phyloP scores from a whole-genome alignment of 2,329 filamentous ascomycete species.

The Cercospora janseana region DNA sequence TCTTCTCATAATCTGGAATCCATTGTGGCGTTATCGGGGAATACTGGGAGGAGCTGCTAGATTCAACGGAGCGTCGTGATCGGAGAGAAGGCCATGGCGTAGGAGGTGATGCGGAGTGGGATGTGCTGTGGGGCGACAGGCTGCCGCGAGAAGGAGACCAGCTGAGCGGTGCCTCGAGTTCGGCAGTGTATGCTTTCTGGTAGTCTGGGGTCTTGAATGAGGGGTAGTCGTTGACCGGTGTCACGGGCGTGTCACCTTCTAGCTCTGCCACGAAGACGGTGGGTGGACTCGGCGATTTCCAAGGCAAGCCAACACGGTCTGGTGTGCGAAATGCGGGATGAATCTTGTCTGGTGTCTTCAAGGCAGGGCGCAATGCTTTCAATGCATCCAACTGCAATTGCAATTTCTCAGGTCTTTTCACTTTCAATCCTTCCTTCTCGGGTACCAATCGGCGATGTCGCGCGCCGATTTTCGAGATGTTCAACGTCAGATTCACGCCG shows the following conservation, averaged over 20 bases:
- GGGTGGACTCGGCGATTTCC: too few species aligned
- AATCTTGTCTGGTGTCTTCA: background rate
- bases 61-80: background rate
- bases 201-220: background rate
- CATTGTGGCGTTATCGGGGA: slow-evolving; percentile 1
- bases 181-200: background rate
- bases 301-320: too few species aligned
- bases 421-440: background rate
- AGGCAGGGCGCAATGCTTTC: background rate
- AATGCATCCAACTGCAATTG: background rate
- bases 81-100: too few species aligned
- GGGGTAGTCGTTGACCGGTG: background rate
- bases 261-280: too few species aligned
- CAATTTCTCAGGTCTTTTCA: background rate
- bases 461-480: background rate
- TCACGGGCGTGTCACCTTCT: background rate
- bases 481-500: background rate
- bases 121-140: background rate
- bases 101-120: background rate
- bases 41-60: background rate
- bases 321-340: slow-evolving; percentile 1
- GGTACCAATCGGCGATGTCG: background rate
- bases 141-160: too few species aligned
- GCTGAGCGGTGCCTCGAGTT: background rate
- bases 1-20: slow-evolving; percentile 1